phyloP scores from a whole-genome alignment of 495 filamentous ascomycete genomes.

The Wilcoxina mikolae region DNA sequence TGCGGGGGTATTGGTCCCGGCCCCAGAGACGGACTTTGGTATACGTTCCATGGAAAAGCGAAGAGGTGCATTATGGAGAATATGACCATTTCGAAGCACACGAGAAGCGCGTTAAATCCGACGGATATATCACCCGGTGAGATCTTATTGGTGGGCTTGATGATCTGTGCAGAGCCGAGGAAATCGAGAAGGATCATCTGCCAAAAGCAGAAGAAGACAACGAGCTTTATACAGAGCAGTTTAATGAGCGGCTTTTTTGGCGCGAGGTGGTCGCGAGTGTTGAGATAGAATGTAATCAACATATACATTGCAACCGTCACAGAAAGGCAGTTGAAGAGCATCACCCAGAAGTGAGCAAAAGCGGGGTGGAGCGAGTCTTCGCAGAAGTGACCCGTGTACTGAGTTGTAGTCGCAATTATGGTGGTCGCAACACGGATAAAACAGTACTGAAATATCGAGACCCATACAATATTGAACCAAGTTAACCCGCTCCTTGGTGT shows the following conservation, averaged over 20 bases:
- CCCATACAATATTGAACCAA: conserved; percentile 90
- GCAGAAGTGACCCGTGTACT: conserved; percentile 57
- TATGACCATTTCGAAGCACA: conserved; percentile 78
- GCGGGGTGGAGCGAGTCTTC: conserved; percentile 59
- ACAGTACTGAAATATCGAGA: conserved; percentile 80
- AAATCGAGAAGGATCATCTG: conserved; percentile 60
- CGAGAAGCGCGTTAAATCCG: conserved; percentile 61
- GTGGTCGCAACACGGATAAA: conserved; percentile 76
- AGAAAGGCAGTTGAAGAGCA: conserved; percentile 53
- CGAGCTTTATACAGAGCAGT: conserved; percentile 75
- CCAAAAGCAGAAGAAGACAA: conserved; percentile 94
- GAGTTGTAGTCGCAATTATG: conserved; percentile 57
- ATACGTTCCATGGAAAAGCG: conserved; percentile 66
- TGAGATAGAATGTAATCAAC: conserved; percentile 77
- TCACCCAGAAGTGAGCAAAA: conserved; percentile 74
- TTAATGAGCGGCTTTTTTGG: conserved; percentile 66
- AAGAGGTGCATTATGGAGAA: conserved; percentile 68
- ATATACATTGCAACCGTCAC: conserved; percentile 87
- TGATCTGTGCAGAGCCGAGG: conserved; percentile 45
- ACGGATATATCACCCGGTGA: conserved; percentile 62
- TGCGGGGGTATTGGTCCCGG: conserved; percentile 17
- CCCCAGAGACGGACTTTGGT: conserved; percentile 34
- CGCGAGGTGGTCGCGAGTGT: conserved; percentile 53
- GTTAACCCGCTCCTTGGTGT: conserved; percentile 71
- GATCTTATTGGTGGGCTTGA: conserved; percentile 47